These are phyloP conservation scores for Globisporangium spinosum DNA, from an alignment of 352 stramenopile genomes.

Conservation along the genomic window DNA sequence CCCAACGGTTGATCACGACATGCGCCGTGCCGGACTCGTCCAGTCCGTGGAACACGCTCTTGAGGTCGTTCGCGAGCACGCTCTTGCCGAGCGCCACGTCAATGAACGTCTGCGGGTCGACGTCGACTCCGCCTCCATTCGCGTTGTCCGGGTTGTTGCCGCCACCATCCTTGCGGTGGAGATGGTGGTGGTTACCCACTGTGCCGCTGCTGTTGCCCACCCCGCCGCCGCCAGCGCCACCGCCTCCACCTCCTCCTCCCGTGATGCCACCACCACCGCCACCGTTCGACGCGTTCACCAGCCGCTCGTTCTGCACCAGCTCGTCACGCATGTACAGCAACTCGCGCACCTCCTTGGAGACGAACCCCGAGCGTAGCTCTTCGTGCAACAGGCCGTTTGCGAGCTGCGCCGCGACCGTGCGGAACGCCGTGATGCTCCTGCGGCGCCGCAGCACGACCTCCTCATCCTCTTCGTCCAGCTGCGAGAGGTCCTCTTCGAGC, in stretches of 20 bases:
- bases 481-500: slow-evolving; percentile 44
- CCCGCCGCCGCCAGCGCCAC: slow-evolving; percentile 6
- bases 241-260: slow-evolving; percentile 18
- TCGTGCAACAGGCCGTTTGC: slow-evolving; percentile 81
- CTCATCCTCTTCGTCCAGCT: slow-evolving; percentile 28
- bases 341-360: slow-evolving; percentile 72
- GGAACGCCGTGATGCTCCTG: slow-evolving; percentile 49
- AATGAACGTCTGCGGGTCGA: slow-evolving; percentile 82
- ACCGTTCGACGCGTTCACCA: slow-evolving; percentile 23
- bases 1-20: slow-evolving; percentile 82
- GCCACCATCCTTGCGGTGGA: slow-evolving; percentile 32
- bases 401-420: slow-evolving; percentile 65
- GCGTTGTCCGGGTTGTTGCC: slow-evolving; percentile 22
- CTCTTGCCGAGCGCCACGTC: slow-evolving; percentile 75
- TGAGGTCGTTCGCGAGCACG: slow-evolving; percentile 82
- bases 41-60: slow-evolving; percentile 79
- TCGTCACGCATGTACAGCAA: slow-evolving; percentile 80
- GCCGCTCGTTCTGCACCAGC: slow-evolving; percentile 61
- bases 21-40: slow-evolving; percentile 70
- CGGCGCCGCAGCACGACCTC: slow-evolving; percentile 31
- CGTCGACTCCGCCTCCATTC: slow-evolving; percentile 33
- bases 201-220: slow-evolving; percentile 13
- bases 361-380: slow-evolving; percentile 74
- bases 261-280: slow-evolving; percentile 3
- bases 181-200: slow-evolving; percentile 25